Conservation (phyloP, 2,329 filamentous ascomycete species). For the Thelonectria blattea region DNA sequence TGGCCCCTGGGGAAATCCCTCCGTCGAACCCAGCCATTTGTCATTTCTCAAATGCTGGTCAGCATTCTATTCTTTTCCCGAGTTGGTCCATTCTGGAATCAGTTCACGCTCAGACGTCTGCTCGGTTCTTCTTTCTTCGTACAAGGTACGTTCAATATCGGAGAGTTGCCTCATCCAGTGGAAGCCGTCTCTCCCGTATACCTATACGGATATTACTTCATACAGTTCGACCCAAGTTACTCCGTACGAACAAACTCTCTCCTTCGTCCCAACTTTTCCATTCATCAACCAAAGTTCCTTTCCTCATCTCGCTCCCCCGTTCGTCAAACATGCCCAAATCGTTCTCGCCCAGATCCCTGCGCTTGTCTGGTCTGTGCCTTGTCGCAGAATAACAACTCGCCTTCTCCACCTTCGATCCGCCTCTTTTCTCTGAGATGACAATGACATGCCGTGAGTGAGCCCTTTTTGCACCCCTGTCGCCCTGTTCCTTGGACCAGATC, state of each 20-base stretch:
- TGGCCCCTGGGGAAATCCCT: not conserved
- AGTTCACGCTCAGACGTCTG: not conserved
- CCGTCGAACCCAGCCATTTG: not conserved
- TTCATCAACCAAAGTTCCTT: not conserved
- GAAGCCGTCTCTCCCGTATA: not conserved
- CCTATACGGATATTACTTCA: not conserved
- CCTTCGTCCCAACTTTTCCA: not conserved
- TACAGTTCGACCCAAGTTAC: not conserved
- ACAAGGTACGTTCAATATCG: not conserved
- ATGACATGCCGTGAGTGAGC: not conserved
- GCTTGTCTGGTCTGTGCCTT: conserved; percentile 15
- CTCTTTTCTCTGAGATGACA: not conserved
- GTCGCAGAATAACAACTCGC: conserved; percentile 23
- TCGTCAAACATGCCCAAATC: not conserved
- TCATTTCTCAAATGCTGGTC: not conserved
- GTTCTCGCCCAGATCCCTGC: conserved; percentile 16
- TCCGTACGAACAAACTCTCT: not conserved
- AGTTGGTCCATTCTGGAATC: not conserved
- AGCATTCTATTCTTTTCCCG: not conserved
- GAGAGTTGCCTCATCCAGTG: not conserved
- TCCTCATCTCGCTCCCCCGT: not conserved
- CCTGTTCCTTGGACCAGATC: not conserved
- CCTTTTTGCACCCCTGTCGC: not conserved
- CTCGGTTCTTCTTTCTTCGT: too few relatives aligned
- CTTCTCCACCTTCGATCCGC: conserved; percentile 5